phyloP scores from a whole-genome alignment of 169 alveolate species.

The Babesia bovis region DNA sequence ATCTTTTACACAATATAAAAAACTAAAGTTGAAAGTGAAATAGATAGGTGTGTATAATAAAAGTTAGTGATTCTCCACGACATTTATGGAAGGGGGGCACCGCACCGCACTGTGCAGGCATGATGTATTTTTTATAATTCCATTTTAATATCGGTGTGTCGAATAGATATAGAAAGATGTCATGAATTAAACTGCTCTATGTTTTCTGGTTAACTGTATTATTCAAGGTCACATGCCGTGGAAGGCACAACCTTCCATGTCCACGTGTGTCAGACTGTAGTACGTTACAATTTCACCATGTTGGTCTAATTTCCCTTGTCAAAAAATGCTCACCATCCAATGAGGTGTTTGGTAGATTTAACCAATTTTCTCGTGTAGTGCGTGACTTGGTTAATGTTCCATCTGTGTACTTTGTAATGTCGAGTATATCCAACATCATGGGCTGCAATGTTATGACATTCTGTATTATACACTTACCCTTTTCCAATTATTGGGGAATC shows the following conservation, averaged over 20 bases:
- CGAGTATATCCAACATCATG: constrained; percentile 65
- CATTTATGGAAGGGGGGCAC: constrained; percentile 22
- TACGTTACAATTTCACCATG: constrained; percentile 30
- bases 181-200: no score
- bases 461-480: constrained; percentile 51
- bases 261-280: background rate
- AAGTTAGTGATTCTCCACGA: background rate
- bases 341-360: constrained; percentile 75
- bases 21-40: background rate
- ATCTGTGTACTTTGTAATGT: constrained; percentile 55
- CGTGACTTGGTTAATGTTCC: constrained; percentile 66
- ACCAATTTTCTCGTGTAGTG: constrained; percentile 76
- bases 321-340: constrained; percentile 75
- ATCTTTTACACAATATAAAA: background rate
- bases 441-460: constrained; percentile 35
- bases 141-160: no score
- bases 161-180: no score
- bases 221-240: background rate
- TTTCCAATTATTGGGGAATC: constrained; percentile 70
- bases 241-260: constrained; percentile 1
- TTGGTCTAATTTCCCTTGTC: constrained; percentile 47
- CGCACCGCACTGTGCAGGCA: constrained; percentile 41
- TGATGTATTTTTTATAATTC: background rate
- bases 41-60: background rate
- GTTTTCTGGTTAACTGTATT: background rate